phyloP scores from a whole-genome alignment of 768 basidiomycete genomes.

The Russula dissimulans region DNA sequence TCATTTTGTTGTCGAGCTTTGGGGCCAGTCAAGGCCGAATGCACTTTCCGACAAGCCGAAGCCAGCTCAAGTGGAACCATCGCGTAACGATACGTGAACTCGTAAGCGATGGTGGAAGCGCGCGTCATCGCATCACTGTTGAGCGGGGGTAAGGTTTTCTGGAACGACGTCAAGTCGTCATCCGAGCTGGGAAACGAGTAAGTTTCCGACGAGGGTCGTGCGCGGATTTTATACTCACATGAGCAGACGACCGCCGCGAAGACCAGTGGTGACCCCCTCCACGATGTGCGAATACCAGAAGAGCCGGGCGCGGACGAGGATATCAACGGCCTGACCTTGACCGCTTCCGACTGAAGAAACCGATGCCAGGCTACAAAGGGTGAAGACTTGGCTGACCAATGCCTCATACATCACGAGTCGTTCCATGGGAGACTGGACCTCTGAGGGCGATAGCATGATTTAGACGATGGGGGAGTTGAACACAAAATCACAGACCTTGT shows the following conservation, averaged over 20 bases:
- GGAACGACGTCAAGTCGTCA: conserved; percentile 70
- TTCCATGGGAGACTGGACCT: conserved; percentile 37
- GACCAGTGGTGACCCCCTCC: conserved; percentile 74
- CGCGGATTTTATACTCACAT: conserved; percentile 41
- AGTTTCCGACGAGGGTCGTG: conserved; percentile 3
- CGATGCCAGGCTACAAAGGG: conserved; percentile 53
- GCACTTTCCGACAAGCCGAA: conserved; percentile 67
- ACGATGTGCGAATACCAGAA: conserved; percentile 88
- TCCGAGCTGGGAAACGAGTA: conserved; percentile 39
- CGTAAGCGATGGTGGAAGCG: conserved; percentile 34
- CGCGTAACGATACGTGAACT: conserved; percentile 50
- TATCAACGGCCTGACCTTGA: conserved; percentile 47
- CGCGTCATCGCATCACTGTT: conserved; percentile 24
- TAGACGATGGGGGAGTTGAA: neutral
- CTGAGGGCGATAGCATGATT: conserved; percentile 23
- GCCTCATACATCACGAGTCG: conserved; percentile 65
- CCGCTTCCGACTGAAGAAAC: conserved; percentile 39
- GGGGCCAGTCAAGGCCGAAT: conserved; percentile 68
- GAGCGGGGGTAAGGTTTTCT: conserved; percentile 38
- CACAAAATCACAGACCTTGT: conserved; percentile 47
- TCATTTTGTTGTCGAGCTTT: conserved; percentile 53
- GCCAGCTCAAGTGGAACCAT: conserved; percentile 68
- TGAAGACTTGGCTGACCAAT: conserved; percentile 71
- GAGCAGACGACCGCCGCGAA: conserved; percentile 76
- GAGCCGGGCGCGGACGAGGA: conserved; percentile 58